Percentiles rank a stretch among this genome's conserved stretches.
These are phyloP conservation scores for Dryadomyces sulphureus DNA, from an alignment of 2,329 filamentous ascomycete genomes.

Conservation along the genomic window DNA sequence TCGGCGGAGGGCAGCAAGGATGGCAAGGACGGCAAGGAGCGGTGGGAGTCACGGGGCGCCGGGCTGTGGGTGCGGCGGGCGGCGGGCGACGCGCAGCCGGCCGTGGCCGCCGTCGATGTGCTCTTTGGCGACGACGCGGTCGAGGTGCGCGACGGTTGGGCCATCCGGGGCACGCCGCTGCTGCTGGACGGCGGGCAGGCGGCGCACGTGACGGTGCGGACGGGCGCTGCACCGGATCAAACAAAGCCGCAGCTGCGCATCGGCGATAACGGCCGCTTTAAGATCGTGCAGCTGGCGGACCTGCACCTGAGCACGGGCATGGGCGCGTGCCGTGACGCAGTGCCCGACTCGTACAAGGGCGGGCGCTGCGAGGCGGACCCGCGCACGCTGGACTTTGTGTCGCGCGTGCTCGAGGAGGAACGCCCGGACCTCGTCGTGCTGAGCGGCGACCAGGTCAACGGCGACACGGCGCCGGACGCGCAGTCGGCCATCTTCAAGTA, in stretches of 20 bases:
- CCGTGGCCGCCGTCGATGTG: constrained; percentile 70
- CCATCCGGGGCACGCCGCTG: constrained; percentile 58
- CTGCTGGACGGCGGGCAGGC: constrained; percentile 52
- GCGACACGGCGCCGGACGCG: constrained; percentile 79
- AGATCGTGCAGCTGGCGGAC: constrained; percentile 94
- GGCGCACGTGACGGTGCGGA: constrained; percentile 63
- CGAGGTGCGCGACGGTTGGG: constrained; percentile 78
- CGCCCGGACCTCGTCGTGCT: constrained; percentile 85
- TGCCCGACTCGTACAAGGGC: constrained; percentile 56
- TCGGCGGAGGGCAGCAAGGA: constrained; percentile 30
- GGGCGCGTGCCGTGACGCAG: constrained; percentile 72
- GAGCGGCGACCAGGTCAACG: constrained; percentile 90
- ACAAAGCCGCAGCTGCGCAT: constrained; percentile 64
- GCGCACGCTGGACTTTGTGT: constrained; percentile 79
- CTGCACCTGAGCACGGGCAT: constrained; percentile 84
- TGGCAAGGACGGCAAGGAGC: constrained; percentile 21
- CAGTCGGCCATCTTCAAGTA: constrained; percentile 93
- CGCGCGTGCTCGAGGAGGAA: constrained; percentile 73
- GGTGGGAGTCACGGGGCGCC: constrained; percentile 64
- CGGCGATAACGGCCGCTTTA: constrained; percentile 81
- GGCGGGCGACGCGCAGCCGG: constrained; percentile 55
- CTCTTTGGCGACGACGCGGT: constrained; percentile 84
- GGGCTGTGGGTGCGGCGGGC: constrained; percentile 76
- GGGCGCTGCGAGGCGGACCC: constrained; percentile 83
- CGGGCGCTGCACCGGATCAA: constrained; percentile 39